Base-by-base conservation (phyloP, 2,329 filamentous ascomycete genomes). In the Dactylellina leptospora region DNA sequence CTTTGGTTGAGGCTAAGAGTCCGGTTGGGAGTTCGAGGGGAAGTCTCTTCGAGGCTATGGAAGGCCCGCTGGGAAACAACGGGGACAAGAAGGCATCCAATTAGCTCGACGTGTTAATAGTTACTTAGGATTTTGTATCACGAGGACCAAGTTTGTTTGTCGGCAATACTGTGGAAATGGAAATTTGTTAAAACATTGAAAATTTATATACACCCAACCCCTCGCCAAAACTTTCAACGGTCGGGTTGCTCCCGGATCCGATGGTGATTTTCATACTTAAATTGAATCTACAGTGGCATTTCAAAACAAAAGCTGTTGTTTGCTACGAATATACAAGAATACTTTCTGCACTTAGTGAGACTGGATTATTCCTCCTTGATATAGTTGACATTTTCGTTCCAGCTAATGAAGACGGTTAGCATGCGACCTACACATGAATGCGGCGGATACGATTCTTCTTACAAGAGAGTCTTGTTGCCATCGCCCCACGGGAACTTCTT, bases 401-500 rank as follows among this genome's bases (percentile, higher is more conserved):
- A 99, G 90, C 90, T 92, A 78, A 16, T 50, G 3, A 18, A 4
- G 22, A 20, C 6, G 13, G 53, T 42, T 13, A 30, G 51, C 40
- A 20, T 71, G 48, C 59, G 45, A 45, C 60, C 5, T 28, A 16
- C 4, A n/a, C 8, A 22, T 33, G n/a, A 20, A 47, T 27, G 18
- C 16, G 55, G 23, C 11, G 16, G 28, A 50, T 6, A 42, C 40
- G 30, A 28, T 28, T 13, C 23, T n/a, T n/a, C 68, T 58, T 73
- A 73, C 60, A 66, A 64, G 23, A 25, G 36, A 62, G 92, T 90
- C 90, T 97, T 95, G 84, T 99, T 95, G 80, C 95, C 95, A 80
- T 97, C 85, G 76, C 93, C 93, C 90, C 90, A 99, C 79, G 87
- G 88, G 85, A 83, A 99, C 87, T 96, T 97, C 89, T 95, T 97